These are phyloP conservation scores for Metschnikowia similis DNA, from an alignment of 805 yeast species.

Conservation along the genomic window DNA sequence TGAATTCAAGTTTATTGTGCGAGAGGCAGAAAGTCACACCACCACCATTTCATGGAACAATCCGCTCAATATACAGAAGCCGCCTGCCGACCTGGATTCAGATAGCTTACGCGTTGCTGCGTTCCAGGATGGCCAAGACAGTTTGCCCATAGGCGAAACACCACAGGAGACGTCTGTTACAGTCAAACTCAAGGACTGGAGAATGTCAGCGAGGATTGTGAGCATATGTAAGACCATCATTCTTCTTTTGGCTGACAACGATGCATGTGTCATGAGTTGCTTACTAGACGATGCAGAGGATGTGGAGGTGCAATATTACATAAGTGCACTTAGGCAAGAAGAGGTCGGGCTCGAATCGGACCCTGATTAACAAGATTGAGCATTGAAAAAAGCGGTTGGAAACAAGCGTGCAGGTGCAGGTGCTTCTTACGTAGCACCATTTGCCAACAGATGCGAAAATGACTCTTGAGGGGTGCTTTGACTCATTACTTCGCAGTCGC, in stretches of 20 bases:
- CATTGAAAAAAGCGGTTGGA: background rate
- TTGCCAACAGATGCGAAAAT: background rate
- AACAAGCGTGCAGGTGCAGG: background rate
- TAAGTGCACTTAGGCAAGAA: conserved; percentile 30
- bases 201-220: conserved; percentile 55
- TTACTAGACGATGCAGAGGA: conserved; percentile 59
- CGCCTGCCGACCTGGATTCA: conserved; percentile 19
- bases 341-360: background rate
- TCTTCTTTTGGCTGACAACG: conserved; percentile 52
- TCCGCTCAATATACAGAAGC: conserved; percentile 41
- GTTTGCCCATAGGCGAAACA: conserved; percentile 13
- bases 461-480: conserved; percentile 1
- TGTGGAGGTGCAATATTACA: conserved; percentile 62
- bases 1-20: conserved; percentile 46
- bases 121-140: conserved; percentile 7
- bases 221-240: conserved; percentile 59
- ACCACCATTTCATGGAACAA: conserved; percentile 61
- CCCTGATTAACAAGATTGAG: background rate
- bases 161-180: conserved; percentile 41
- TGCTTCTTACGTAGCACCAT: background rate
- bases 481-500: conserved; percentile 2
- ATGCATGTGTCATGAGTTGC: conserved; percentile 64
- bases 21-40: conserved; percentile 50
- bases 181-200: conserved; percentile 64
- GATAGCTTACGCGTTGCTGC: conserved; percentile 22